Evolutionary conservation across 306 rosid genomes (phyloP), one percentile per base, ranked within the genome.

Genomic region (Mimosa pudica): DNA sequence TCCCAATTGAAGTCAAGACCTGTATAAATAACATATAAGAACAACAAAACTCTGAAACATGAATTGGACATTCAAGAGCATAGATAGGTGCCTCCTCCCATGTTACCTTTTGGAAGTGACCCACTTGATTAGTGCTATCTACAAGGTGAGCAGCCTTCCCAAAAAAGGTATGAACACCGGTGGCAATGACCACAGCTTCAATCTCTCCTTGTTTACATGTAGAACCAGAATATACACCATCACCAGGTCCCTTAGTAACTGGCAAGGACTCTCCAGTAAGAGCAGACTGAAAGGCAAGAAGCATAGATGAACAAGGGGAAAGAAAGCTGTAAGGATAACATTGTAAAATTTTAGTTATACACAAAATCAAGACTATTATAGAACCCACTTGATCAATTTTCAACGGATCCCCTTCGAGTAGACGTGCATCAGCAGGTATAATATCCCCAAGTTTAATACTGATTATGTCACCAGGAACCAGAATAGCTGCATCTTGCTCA

Each of bases 61-160:
- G 79, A 82, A 79, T 36, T 33, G 45, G 30, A 38, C 52, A 10
- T 8, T 52, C 10, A 41, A 30, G 76, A 30, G 49, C 63, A 47
- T 36, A 49, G 45, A 49, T 71, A 36, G 6, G 70, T 42, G 18
- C 18, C 65, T 41, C 64, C 69, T 8, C 55, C 67, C 57, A 41
- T 61, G 87, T 80, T 88, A 83, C 98, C 98, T 92, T 83, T 83
- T 95, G 98, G 87, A 95, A 95, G 88, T 95, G 98, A n/a, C 98
- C 98, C 71, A 95, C 98, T 90, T 95, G 97, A 80, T 95, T 95
- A 2, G 98, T 95, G 49, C 90, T 89, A 76, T 95, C 98, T 55
- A 95, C 98, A 74, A 95, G 98, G 82, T 95, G 98, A 73, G 98
- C 98, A 84, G 98, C 98, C 82, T 92, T 95, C 7, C 98, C 98